Evolutionary conservation across 192 early-diverging fungal species (phyloP).

Genomic region (Entophlyctis luteolus): DNA sequence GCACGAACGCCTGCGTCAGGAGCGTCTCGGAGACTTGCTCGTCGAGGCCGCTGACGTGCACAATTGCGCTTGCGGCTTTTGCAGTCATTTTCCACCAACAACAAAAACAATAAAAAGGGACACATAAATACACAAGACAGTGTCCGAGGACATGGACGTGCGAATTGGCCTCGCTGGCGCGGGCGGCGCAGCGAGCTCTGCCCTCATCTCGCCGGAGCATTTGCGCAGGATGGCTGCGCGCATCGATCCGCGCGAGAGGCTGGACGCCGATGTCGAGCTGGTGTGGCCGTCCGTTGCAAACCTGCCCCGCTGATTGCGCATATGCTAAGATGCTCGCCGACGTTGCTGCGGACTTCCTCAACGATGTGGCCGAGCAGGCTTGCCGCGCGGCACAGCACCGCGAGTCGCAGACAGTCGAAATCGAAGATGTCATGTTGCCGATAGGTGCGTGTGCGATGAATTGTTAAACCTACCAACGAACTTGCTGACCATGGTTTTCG

Average conservation of each 20-base stretch:
- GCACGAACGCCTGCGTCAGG: constrained; percentile 84
- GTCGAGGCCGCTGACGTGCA: constrained; percentile 68
- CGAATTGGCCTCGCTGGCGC: not conserved
- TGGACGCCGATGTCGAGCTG: constrained; percentile 18
- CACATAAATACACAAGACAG: too few relatives aligned
- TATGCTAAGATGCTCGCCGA: constrained; percentile 33
- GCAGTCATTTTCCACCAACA: constrained; percentile 1
- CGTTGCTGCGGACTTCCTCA: constrained; percentile 32
- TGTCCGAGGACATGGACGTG: not conserved
- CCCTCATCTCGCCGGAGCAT: not conserved
- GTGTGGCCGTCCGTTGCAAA: not conserved
- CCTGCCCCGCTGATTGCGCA: not conserved
- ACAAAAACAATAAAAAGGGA: too few relatives aligned
- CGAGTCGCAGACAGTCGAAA: constrained; percentile 16
- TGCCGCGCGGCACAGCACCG: constrained; percentile 26
- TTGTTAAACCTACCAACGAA: not conserved
- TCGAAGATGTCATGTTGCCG: constrained; percentile 31
- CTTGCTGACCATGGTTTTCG: not conserved
- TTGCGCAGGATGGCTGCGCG: constrained; percentile 3
- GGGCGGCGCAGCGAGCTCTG: not conserved
- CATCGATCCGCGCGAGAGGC: constrained; percentile 17
- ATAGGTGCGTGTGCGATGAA: constrained; percentile 35
- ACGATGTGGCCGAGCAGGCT: constrained; percentile 19
- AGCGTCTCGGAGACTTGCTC: constrained; percentile 72
- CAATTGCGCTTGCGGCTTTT: not conserved